Percentiles rank a stretch among this genome's conserved stretches.
These are phyloP conservation scores for Yarrowia hollandica DNA, from an alignment of 805 yeast genomes.

Conservation along the genomic window DNA sequence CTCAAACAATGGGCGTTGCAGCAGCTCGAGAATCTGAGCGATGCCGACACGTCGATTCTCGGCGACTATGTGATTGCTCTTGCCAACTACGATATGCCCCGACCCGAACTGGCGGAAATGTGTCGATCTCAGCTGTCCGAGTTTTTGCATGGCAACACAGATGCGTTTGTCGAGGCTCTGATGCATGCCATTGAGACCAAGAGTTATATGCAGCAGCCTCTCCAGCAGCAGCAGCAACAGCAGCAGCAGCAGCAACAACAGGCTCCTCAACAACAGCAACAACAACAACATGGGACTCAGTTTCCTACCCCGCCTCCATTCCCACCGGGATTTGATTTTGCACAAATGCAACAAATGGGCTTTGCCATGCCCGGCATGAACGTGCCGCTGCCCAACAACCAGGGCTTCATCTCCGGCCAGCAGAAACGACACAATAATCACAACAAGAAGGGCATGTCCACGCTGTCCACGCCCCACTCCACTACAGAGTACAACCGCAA, in stretches of 20 bases:
- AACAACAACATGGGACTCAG: background rate
- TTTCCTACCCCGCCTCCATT: conserved; percentile 17
- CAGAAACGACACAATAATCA: conserved; percentile 22
- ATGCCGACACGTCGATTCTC: conserved; percentile 48
- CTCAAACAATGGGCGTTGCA: conserved; percentile 36
- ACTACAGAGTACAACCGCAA: conserved; percentile 38
- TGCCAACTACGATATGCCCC: conserved; percentile 44
- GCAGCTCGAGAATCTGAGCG: conserved; percentile 36
- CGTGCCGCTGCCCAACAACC: conserved; percentile 34
- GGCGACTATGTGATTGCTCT: conserved; percentile 50
- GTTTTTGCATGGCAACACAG: conserved; percentile 43
- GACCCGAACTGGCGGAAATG: conserved; percentile 41
- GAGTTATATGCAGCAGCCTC: conserved; percentile 4
- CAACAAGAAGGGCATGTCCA: conserved; percentile 26
- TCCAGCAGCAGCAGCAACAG: background rate
- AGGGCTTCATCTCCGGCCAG: conserved; percentile 35
- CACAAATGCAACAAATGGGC: conserved; percentile 25
- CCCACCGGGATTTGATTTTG: conserved; percentile 27
- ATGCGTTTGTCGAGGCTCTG: conserved; percentile 42
- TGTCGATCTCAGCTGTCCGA: conserved; percentile 45
- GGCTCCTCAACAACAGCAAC: background rate
- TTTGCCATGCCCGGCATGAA: conserved; percentile 29
- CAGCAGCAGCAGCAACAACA: background rate
- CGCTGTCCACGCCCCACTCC: conserved; percentile 33
- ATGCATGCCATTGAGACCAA: conserved; percentile 39